Conservation (phyloP, 2,329 filamentous ascomycete genomes). For the Neonectria hederae region DNA sequence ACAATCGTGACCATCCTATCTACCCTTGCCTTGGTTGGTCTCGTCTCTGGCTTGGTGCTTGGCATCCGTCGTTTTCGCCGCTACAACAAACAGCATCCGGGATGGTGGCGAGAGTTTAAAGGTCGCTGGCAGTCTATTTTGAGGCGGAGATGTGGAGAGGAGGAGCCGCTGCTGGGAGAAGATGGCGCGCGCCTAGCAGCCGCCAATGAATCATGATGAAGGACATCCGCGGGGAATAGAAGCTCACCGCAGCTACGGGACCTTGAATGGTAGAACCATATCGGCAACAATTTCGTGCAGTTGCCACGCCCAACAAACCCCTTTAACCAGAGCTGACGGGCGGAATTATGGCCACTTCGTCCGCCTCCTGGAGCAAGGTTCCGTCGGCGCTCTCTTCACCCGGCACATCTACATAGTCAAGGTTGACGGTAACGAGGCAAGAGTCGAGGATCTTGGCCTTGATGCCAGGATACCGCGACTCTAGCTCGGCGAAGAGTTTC, state of each 20-base stretch:
- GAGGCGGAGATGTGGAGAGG: constrained; percentile 37
- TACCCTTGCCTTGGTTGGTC: constrained; percentile 41
- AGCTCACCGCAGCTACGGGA: constrained; percentile 19
- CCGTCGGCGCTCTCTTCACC: constrained; percentile 52
- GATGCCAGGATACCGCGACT: constrained; percentile 76
- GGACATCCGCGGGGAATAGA: neutral
- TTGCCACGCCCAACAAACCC: constrained; percentile 37
- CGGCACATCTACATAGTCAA: constrained; percentile 80
- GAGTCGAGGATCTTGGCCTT: constrained; percentile 73
- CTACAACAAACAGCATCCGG: constrained; percentile 33
- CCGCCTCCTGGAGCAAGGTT: constrained; percentile 71
- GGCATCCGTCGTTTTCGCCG: constrained; percentile 35
- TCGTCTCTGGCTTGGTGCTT: constrained; percentile 37
- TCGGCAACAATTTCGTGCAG: constrained; percentile 22
- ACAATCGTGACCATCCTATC: constrained; percentile 41
- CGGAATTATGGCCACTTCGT: constrained; percentile 88
- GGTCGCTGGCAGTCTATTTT: constrained; percentile 27
- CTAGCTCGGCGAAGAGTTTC: constrained; percentile 73
- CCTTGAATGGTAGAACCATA: neutral
- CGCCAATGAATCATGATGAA: constrained; percentile 9
- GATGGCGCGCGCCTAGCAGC: constrained; percentile 12
- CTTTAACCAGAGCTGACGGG: constrained; percentile 86
- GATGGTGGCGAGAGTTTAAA: constrained; percentile 29
- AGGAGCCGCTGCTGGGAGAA: constrained; percentile 44
- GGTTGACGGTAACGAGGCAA: constrained; percentile 81